These are phyloP conservation scores for Hemisphaericaspora lyxosophila DNA, from an alignment of 1,139 yeast genomes.

Conservation along the genomic window DNA sequence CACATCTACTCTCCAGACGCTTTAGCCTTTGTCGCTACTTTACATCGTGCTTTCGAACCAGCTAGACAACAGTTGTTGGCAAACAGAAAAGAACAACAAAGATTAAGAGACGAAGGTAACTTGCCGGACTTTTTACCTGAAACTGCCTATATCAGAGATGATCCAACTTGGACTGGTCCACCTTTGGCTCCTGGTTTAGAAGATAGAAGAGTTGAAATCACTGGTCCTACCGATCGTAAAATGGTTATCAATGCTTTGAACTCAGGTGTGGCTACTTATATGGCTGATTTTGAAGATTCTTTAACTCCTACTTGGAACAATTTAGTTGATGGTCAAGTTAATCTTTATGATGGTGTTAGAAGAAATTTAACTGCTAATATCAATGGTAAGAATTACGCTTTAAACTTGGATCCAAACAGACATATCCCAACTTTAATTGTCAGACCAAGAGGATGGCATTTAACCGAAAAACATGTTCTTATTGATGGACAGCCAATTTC, in stretches of 20 bases:
- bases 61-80: constrained; percentile 60
- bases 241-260: constrained; percentile 94
- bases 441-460: constrained; percentile 87
- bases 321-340: constrained; percentile 85
- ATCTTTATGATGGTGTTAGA: constrained; percentile 84
- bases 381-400: constrained; percentile 61
- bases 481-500: constrained; percentile 76
- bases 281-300: constrained; percentile 95
- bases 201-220: constrained; percentile 81
- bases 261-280: constrained; percentile 84
- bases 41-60: constrained; percentile 68
- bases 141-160: constrained; percentile 68
- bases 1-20: constrained; percentile 70
- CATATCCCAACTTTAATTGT: constrained; percentile 75
- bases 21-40: constrained; percentile 67
- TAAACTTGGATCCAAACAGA: constrained; percentile 53
- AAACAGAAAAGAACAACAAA: constrained; percentile 60
- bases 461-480: constrained; percentile 67
- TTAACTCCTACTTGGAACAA: constrained; percentile 95
- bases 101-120: constrained; percentile 62
- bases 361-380: constrained; percentile 58
- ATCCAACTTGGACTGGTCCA: constrained; percentile 79
- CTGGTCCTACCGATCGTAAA: constrained; percentile 89
- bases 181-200: constrained; percentile 71
- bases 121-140: constrained; percentile 75